Percentiles rank a stretch among this genome's conserved stretches.
Conservation (phyloP, 768 basidiomycete species). For the Pholiota molesta region DNA sequence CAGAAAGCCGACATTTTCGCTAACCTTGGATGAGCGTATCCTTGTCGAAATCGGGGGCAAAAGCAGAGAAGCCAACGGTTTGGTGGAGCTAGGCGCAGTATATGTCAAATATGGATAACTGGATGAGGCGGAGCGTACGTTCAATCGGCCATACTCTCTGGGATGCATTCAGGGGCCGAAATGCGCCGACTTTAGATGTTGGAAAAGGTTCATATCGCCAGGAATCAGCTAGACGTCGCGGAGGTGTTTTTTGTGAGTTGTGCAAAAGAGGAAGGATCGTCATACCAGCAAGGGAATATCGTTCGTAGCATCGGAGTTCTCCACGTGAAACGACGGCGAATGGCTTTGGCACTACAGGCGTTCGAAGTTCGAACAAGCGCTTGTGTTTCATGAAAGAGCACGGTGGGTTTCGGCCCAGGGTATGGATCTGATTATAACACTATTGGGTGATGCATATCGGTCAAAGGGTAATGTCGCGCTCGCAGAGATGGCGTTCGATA, state of each 20-base stretch:
- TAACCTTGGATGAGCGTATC: background rate
- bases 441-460: background rate
- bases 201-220: too few species aligned
- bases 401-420: background rate
- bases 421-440: background rate
- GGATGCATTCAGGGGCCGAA: background rate
- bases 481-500: background rate
- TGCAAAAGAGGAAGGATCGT: background rate
- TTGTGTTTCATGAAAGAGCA: background rate
- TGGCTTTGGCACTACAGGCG: background rate
- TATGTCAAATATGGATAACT: background rate
- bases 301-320: background rate
- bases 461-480: background rate
- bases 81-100: background rate
- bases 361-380: background rate
- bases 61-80: background rate
- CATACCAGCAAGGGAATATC: background rate
- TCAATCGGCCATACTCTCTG: background rate
- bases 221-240: background rate
- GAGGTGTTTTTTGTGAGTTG: background rate
- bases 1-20: background rate
- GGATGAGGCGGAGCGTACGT: background rate
- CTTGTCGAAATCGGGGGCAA: background rate
- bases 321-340: background rate
- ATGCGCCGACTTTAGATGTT: too few species aligned